Percentiles rank a stretch among this genome's conserved stretches.
Evolutionary conservation across 1,284 basidiomycete species (phyloP).

Genomic region (Wolfiporia cocos): DNA sequence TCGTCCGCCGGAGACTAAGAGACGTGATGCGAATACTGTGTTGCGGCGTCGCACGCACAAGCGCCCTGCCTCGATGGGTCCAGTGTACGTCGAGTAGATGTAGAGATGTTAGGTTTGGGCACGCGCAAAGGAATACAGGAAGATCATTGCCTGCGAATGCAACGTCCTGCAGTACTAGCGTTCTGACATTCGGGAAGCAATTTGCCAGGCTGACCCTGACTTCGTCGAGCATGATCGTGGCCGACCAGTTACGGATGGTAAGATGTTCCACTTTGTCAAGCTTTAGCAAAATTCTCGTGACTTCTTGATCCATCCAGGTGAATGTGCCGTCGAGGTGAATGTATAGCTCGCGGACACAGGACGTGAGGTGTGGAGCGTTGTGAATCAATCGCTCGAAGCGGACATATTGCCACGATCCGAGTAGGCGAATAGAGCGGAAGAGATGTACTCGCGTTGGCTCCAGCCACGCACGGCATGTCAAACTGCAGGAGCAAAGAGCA

Average conservation of each 20-base stretch:
- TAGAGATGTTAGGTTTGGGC: slow-evolving; percentile 1
- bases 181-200: slow-evolving; percentile 4
- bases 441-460: background rate
- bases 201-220: background rate
- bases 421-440: slow-evolving; percentile 5
- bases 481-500: slow-evolving; percentile 4
- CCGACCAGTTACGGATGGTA: slow-evolving; percentile 3
- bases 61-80: background rate
- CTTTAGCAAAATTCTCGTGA: slow-evolving; percentile 3
- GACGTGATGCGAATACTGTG: background rate
- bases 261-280: slow-evolving; percentile 5
- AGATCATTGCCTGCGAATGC: slow-evolving; percentile 4
- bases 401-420: background rate
- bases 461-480: slow-evolving; percentile 7
- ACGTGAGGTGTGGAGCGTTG: slow-evolving; percentile 3
- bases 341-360: slow-evolving; percentile 4
- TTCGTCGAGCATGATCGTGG: slow-evolving; percentile 3
- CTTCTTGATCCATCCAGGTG: slow-evolving; percentile 5
- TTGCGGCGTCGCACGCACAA: background rate
- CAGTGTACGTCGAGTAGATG: slow-evolving; percentile 4
- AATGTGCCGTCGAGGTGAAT: slow-evolving; percentile 3
- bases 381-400: slow-evolving; percentile 5
- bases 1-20: background rate
- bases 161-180: slow-evolving; percentile 2
- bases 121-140: slow-evolving; percentile 2